Percentiles rank a stretch among this genome's conserved stretches.
Evolutionary conservation across 164 flowering plant species (phyloP).

Genomic region (Dillenia turbinata): DNA sequence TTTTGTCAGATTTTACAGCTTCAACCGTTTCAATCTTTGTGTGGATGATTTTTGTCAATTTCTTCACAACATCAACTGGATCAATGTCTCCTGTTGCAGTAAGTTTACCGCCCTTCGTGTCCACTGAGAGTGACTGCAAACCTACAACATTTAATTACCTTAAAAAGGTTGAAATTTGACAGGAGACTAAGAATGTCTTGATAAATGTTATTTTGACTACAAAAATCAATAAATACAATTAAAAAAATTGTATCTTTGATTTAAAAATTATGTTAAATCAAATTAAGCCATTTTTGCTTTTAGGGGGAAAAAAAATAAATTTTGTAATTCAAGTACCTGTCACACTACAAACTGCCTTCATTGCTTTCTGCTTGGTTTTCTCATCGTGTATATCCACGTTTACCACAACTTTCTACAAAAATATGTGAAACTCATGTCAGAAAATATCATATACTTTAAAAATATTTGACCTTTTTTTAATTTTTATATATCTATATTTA

Average conservation of each 20-base stretch:
- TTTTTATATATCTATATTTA: no score
- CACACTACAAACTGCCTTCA: conserved; percentile 64
- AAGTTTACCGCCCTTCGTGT: conserved; percentile 69
- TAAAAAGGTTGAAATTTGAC: background rate
- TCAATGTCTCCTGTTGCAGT: conserved; percentile 75
- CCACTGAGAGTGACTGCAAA: conserved; percentile 61
- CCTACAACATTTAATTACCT: background rate
- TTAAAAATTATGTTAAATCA: no score
- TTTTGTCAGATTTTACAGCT: conserved; percentile 61
- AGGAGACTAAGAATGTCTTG: background rate
- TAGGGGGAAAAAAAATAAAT: no score
- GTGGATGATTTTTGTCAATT: conserved; percentile 61
- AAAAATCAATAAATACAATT: no score
- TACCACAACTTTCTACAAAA: conserved; percentile 66
- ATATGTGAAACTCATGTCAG: background rate
- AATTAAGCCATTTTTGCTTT: no score
- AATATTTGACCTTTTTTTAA: no score
- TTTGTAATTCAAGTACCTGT: conserved; percentile 33
- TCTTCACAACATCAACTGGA: conserved; percentile 57
- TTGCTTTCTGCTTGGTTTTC: conserved; percentile 70
- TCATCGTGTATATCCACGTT: conserved; percentile 70
- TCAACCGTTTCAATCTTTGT: conserved; percentile 67
- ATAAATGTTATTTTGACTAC: no score
- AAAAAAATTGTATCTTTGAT: background rate
- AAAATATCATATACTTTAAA: background rate